These are phyloP conservation scores for Saccharomyces hybrid DNA, from an alignment of 1,139 yeast species.

Conservation along the genomic window DNA sequence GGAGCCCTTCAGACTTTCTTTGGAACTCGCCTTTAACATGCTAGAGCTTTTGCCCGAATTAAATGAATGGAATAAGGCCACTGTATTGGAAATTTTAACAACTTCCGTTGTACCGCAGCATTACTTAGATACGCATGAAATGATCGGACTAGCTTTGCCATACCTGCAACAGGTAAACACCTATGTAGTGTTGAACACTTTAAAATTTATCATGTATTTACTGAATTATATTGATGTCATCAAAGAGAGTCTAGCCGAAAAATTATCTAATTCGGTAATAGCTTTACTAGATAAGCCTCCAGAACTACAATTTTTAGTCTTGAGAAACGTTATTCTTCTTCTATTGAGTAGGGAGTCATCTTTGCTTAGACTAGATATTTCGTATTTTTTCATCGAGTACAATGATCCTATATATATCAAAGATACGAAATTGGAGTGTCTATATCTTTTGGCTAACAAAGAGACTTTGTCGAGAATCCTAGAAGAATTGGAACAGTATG, in stretches of 20 bases:
- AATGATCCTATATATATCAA: conserved; percentile 85
- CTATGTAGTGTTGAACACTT: conserved; percentile 70
- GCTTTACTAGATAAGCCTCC: conserved; percentile 70
- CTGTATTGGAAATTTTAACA: conserved; percentile 55
- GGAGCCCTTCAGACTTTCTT: conserved; percentile 30
- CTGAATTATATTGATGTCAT: conserved; percentile 55
- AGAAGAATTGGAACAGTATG: conserved; percentile 75
- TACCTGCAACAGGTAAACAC: conserved; percentile 76
- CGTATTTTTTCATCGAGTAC: conserved; percentile 71
- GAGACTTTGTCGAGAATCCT: conserved; percentile 55
- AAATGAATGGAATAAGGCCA: conserved; percentile 75
- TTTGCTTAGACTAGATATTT: conserved; percentile 54
- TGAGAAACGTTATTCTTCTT: conserved; percentile 72
- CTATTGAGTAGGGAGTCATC: conserved; percentile 61
- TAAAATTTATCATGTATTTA: conserved; percentile 64
- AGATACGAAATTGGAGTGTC: conserved; percentile 83
- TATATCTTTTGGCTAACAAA: conserved; percentile 68
- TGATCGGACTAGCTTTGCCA: conserved; percentile 67
- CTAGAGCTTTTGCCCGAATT: conserved; percentile 20
- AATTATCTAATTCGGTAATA: conserved; percentile 66
- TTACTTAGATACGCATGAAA: conserved; percentile 52
- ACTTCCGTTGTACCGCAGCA: conserved; percentile 67
- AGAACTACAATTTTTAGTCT: conserved; percentile 75
- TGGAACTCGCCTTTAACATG: conserved; percentile 18
- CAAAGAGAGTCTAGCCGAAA: conserved; percentile 40